Percentiles rank a stretch among this genome's conserved stretches.
These are phyloP conservation scores for Phytophthora colocasiae DNA, from an alignment of 352 stramenopile species.

Conservation along the genomic window DNA sequence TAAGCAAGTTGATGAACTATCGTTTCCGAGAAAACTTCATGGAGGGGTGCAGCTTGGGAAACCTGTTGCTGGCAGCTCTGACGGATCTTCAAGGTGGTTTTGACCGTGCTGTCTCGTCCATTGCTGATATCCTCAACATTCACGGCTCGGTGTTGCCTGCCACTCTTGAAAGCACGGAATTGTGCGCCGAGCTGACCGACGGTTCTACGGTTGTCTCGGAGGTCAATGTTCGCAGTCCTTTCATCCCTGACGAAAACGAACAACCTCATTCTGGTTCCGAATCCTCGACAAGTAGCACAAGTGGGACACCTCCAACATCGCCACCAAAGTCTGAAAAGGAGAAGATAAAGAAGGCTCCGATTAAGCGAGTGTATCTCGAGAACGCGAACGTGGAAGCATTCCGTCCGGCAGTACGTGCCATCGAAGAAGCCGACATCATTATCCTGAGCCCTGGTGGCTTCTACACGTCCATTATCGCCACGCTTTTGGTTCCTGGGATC, in stretches of 20 bases:
- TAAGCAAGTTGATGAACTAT: slow-evolving; percentile 92
- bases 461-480: slow-evolving; percentile 89
- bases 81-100: slow-evolving; percentile 86
- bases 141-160: slow-evolving; percentile 77
- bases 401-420: slow-evolving; percentile 73
- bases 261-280: slow-evolving; percentile 26
- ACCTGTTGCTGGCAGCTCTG: slow-evolving; percentile 79
- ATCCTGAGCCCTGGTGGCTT: slow-evolving; percentile 84
- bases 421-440: slow-evolving; percentile 88
- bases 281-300: slow-evolving; percentile 31
- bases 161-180: slow-evolving; percentile 85
- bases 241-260: slow-evolving; percentile 42
- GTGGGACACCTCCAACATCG: slow-evolving; percentile 28
- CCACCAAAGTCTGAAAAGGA: slow-evolving; percentile 34
- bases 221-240: slow-evolving; percentile 81
- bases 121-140: slow-evolving; percentile 90
- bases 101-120: slow-evolving; percentile 79
- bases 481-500: slow-evolving; percentile 82
- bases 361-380: slow-evolving; percentile 85
- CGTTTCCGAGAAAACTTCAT: slow-evolving; percentile 90
- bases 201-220: slow-evolving; percentile 80
- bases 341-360: slow-evolving; percentile 65
- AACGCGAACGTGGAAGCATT: slow-evolving; percentile 80
- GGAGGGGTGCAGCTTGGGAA: slow-evolving; percentile 86
- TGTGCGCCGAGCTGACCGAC: slow-evolving; percentile 81